Base-by-base conservation (phyloP, 495 filamentous ascomycete species). In the Aspergillus leporis region DNA sequence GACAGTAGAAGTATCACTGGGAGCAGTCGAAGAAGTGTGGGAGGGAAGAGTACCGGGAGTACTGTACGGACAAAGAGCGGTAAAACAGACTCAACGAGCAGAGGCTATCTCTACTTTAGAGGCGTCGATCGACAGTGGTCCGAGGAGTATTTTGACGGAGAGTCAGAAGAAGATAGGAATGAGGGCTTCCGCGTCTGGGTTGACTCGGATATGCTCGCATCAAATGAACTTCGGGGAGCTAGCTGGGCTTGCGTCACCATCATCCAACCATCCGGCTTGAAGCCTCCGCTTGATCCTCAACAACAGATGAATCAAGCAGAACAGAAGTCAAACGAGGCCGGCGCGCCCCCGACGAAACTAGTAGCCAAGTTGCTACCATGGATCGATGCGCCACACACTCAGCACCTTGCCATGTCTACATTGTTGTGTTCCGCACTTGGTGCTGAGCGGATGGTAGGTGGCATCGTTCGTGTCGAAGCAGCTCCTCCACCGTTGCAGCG, bases 331-430 rank as follows among this genome's bases (percentile, higher is more conserved):
- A 71, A 61, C 45, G 83, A 90, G 54, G 77, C 83, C 52, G 78
- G 87, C 16, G 81, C 85, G 61, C 76, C 87, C 6, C 77, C 90
- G 0, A 75, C 81, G 1, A 94, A 86, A 61, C 71, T 98, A 5
- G 81, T 97, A 18, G 93, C 93, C 25, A 85, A 83, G 51, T 66
- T 97, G 5, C 69, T 83, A 49, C 72, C 83, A 1, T 98, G 95
- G 95, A 84, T 92, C 34, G 89, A 95, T 65, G 90, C 92, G 0
- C 93, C 93, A 4, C 90, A 95, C 64, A 84, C 81, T 25, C 83
- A 85, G 51, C 91, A 93, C 56, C 81, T 81, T 59, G 89, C 88
- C 18, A 79, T 98, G 31, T 97, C 94, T 13, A 81, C 86, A 2
- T 67, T 86, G 4, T 73, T 98, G 8, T 92, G 89, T 65, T 82